A percentile compares a stretch with the other conserved stretches of the same genome.
phyloP scores from a whole-genome alignment of 2,329 filamentous ascomycete genomes.

The Teratosphaeria viscida region DNA sequence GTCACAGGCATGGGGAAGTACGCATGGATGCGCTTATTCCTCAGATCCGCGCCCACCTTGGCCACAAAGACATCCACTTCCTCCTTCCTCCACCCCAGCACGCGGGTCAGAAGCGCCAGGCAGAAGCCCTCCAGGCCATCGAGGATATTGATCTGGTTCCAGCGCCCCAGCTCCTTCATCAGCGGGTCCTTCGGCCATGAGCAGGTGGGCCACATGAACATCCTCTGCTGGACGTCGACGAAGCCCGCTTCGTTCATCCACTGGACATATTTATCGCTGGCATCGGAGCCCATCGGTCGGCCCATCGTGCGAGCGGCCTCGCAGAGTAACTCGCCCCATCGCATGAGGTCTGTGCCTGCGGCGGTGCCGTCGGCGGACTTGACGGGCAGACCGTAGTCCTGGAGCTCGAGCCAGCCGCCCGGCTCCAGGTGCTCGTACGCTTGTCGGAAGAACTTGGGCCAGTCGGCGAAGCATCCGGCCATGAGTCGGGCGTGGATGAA shows the following conservation, averaged over 20 bases:
- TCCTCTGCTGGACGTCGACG: slow-evolving; percentile 30
- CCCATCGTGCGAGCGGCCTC: slow-evolving; percentile 32
- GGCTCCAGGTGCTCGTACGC: slow-evolving; percentile 39
- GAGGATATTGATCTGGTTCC: slow-evolving; percentile 32
- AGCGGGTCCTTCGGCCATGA: slow-evolving; percentile 39
- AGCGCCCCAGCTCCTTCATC: slow-evolving; percentile 41
- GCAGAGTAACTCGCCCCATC: slow-evolving; percentile 27
- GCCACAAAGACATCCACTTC: slow-evolving; percentile 36
- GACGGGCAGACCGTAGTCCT: slow-evolving; percentile 36
- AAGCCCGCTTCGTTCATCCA: slow-evolving; percentile 34
- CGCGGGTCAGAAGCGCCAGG: slow-evolving; percentile 31
- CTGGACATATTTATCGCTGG: slow-evolving; percentile 26
- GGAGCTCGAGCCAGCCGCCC: slow-evolving; percentile 42
- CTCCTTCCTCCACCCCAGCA: slow-evolving; percentile 32
- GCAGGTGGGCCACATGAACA: slow-evolving; percentile 33
- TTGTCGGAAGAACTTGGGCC: slow-evolving; percentile 37
- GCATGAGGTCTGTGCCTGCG: slow-evolving; percentile 21
- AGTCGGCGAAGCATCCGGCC: slow-evolving; percentile 44
- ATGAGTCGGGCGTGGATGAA: slow-evolving; percentile 45
- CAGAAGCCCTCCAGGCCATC: slow-evolving; percentile 35
- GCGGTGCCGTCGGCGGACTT: slow-evolving; percentile 29
- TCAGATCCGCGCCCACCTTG: slow-evolving; percentile 23
- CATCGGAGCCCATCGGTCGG: slow-evolving; percentile 31
- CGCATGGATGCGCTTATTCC: slow-evolving; percentile 26
- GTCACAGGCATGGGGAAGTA: slow-evolving; percentile 30